Percentiles rank a stretch among this genome's conserved stretches.
Conservation (phyloP, 148 eudicot species). For the Amaranthus cruentus region DNA sequence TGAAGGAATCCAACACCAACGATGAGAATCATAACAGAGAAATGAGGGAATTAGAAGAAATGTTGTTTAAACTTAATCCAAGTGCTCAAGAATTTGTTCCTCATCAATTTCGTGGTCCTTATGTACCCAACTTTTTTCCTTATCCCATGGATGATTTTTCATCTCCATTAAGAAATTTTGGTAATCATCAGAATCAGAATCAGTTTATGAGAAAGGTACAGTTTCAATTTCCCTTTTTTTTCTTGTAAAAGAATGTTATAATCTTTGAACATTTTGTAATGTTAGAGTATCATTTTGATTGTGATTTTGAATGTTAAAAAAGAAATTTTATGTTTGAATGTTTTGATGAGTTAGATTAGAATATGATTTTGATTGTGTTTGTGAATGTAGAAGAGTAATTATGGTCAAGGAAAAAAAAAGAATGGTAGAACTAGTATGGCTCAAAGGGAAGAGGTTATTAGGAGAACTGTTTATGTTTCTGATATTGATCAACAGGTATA, state of each 20-base stretch:
- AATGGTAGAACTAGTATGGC: constrained; percentile 72
- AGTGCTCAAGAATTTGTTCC: constrained; percentile 43
- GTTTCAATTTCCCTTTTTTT: background rate
- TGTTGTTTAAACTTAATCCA: constrained; percentile 37
- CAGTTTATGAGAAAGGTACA: background rate
- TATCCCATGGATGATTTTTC: background rate
- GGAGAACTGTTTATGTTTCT: constrained; percentile 94
- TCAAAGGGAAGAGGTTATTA: constrained; percentile 75
- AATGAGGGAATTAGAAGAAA: constrained; percentile 32
- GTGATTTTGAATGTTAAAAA: background rate
- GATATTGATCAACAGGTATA: constrained; percentile 90
- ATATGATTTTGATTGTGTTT: background rate
- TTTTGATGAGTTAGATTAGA: background rate
- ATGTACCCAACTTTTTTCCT: background rate
- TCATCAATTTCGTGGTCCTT: background rate
- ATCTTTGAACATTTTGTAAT: too few relatives aligned
- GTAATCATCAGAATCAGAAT: background rate
- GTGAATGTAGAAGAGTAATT: constrained; percentile 27
- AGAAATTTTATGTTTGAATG: background rate
- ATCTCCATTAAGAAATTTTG: constrained; percentile 4
- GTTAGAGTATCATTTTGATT: background rate
- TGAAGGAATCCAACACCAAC: constrained; percentile 1
- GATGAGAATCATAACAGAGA: constrained; percentile 21
- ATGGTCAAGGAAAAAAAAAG: constrained; percentile 55
- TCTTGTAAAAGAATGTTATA: background rate